A percentile compares a stretch with the other conserved stretches of the same genome.
phyloP scores from a whole-genome alignment of 805 yeast genomes.

The Hanseniaspora clermontiae region DNA sequence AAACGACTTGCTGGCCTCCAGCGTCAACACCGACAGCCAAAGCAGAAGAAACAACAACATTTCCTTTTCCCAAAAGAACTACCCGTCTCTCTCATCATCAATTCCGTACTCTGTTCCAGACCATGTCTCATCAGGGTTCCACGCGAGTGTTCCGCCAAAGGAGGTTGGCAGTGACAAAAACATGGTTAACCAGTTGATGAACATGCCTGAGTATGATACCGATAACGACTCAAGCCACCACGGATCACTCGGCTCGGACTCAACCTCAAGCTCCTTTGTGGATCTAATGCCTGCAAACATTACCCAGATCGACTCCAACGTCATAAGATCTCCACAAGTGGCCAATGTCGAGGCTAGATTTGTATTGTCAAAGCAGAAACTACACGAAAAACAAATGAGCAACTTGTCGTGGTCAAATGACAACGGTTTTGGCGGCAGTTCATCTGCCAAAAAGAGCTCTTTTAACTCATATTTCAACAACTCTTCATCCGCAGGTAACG shows the following conservation, averaged over 20 bases:
- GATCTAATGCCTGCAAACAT: constrained; percentile 32
- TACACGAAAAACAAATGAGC: constrained; percentile 23
- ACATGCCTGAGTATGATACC: not conserved
- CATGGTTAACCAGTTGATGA: not conserved
- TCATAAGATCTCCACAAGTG: constrained; percentile 60
- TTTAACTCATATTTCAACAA: not conserved
- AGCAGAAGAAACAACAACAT: constrained; percentile 14
- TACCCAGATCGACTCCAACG: constrained; percentile 40
- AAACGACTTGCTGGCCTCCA: not conserved
- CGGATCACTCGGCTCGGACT: constrained; percentile 25
- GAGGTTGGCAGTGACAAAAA: not conserved
- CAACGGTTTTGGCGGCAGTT: constrained; percentile 7
- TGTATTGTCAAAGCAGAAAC: constrained; percentile 64
- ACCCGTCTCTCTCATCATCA: constrained; percentile 42
- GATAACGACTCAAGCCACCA: constrained; percentile 19
- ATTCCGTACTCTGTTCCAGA: constrained; percentile 60
- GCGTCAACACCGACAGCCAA: not conserved
- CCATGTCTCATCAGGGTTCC: not conserved
- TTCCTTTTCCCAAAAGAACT: constrained; percentile 16
- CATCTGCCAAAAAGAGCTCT: constrained; percentile 1
- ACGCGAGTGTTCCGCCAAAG: not conserved
- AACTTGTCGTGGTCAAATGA: constrained; percentile 9
- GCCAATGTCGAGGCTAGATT: constrained; percentile 72
- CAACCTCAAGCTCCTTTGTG: constrained; percentile 28
- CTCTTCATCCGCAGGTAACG: not conserved